phyloP scores from a whole-genome alignment of 495 filamentous ascomycete species.

The Glutinoglossum americanum region DNA sequence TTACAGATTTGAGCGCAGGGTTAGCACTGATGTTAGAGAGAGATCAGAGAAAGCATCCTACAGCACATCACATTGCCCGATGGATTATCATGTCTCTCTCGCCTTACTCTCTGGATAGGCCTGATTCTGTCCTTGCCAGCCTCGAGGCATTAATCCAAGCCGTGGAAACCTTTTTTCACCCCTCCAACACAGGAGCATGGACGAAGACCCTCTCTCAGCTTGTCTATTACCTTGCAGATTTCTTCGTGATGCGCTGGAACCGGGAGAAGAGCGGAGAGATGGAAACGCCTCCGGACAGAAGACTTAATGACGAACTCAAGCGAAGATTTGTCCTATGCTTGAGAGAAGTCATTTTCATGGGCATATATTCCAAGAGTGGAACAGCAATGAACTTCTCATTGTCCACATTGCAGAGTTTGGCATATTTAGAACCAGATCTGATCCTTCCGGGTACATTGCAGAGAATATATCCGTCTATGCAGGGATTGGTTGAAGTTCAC shows the following conservation, averaged over 20 bases:
- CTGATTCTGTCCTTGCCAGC: conserved; percentile 58
- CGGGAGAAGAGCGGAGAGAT: conserved; percentile 81
- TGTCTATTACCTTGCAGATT: conserved; percentile 81
- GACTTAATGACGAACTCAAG: conserved; percentile 60
- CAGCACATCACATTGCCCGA: conserved; percentile 77
- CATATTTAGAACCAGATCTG: conserved; percentile 76
- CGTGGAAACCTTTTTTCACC: conserved; percentile 96
- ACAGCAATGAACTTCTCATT: conserved; percentile 80
- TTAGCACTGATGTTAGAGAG: conserved; percentile 69
- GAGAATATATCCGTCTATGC: conserved; percentile 87
- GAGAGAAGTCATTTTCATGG: conserved; percentile 92
- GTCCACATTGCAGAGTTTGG: conserved; percentile 68
- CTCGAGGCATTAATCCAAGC: conserved; percentile 89
- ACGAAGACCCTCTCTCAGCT: conserved; percentile 77
- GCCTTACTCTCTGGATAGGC: conserved; percentile 54
- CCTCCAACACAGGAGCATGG: conserved; percentile 87
- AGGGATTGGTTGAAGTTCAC: conserved; percentile 92
- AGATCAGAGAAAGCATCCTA: conserved; percentile 79
- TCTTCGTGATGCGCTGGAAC: conserved; percentile 97
- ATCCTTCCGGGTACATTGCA: conserved; percentile 89
- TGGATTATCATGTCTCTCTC: conserved; percentile 92
- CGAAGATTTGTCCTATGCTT: conserved; percentile 76
- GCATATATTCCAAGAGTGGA: conserved; percentile 85
- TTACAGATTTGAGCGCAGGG: conserved; percentile 65
- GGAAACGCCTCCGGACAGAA: conserved; percentile 58